Base-by-base conservation (phyloP, 129 eudicot genomes). In the Saposhnikovia divaricata region DNA sequence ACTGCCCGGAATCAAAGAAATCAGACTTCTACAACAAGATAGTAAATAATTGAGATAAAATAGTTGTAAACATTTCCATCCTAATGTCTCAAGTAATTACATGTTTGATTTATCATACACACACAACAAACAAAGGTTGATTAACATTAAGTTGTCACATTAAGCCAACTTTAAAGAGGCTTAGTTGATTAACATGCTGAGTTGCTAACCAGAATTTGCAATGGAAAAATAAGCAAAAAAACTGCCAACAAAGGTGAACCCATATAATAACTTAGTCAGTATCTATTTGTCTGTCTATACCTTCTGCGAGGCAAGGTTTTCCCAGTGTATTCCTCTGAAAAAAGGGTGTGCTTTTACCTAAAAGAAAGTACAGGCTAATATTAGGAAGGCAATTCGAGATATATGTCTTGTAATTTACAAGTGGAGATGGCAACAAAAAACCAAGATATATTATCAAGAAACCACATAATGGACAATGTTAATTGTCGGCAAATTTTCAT, bases 311-410 rank as follows among this genome's bases (percentile, higher is more conserved):
- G 96, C 87, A 72, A 93, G 96, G 80, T 90, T 90, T 78, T 93
- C 98, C 98, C 98, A 93, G 85, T 90, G 87, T 79, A 93, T 88
- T 82, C 98, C 98, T 23, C 80, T 86, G 85, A 93, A 93, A 72
- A 93, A 93, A 37, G 88, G 85, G 78, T 93, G 98, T 80, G 90
- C 81, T 81, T 93, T 93, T 78, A 93, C 98, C 98, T 93, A 87
- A 53, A 28, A 73, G 78, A 81, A 79, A 73, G 12, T 39, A n/a
- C 77, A 53, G 39, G 21, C 37, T 21, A 42, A 72, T 51, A 80
- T 65, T 28, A 31, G 72, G 72, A 51, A 61, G 38, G n/a, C 19
- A 71, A 48, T 63, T 57, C 25, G 21, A 31, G 3, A 47, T 31
- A 47, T 12, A 76, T 76, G 37, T 34, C 65, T 76, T 50, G 71